These are phyloP conservation scores for Aspergillus chevalieri DNA, from an alignment of 2,329 filamentous ascomycete species.

Conservation along the genomic window DNA sequence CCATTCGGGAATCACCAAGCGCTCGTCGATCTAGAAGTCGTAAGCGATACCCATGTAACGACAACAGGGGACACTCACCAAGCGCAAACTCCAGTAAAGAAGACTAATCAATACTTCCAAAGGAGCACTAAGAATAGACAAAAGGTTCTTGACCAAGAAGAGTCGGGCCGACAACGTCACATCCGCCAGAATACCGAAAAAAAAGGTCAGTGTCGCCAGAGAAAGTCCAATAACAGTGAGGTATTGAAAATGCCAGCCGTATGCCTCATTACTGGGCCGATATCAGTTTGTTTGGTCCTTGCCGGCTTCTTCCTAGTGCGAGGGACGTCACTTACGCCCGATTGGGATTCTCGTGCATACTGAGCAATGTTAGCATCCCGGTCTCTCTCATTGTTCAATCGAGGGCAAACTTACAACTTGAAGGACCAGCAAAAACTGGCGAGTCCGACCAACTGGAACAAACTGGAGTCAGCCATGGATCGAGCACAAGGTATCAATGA, in stretches of 20 bases:
- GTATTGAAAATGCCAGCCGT: slow-evolving; percentile 62
- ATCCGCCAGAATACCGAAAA: slow-evolving; percentile 51
- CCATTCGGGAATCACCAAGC: slow-evolving; percentile 46
- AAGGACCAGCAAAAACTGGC: slow-evolving; percentile 40
- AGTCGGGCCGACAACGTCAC: slow-evolving; percentile 46
- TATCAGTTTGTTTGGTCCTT: slow-evolving; percentile 4
- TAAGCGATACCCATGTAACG: background rate
- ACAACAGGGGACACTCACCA: slow-evolving; percentile 31
- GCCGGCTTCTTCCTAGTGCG: background rate
- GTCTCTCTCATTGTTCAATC: background rate
- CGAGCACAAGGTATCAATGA: background rate
- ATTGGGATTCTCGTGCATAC: slow-evolving; percentile 40
- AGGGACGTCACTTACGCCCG: slow-evolving; percentile 27
- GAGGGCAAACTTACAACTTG: slow-evolving; percentile 36
- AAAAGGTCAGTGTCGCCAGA: slow-evolving; percentile 51
- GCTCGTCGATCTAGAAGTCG: slow-evolving; percentile 34
- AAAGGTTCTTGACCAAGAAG: slow-evolving; percentile 53
- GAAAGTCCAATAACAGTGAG: slow-evolving; percentile 57
- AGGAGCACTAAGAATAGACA: slow-evolving; percentile 53
- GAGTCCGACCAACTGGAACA: slow-evolving; percentile 31
- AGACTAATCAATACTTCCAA: slow-evolving; percentile 56
- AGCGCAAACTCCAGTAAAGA: slow-evolving; percentile 55
- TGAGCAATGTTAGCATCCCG: slow-evolving; percentile 9
- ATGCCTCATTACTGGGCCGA: slow-evolving; percentile 49
- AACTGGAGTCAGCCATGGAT: slow-evolving; percentile 13